phyloP scores from a whole-genome alignment of 176 grass and related monocot genomes.

The Dendrocalamus sinicus region DNA sequence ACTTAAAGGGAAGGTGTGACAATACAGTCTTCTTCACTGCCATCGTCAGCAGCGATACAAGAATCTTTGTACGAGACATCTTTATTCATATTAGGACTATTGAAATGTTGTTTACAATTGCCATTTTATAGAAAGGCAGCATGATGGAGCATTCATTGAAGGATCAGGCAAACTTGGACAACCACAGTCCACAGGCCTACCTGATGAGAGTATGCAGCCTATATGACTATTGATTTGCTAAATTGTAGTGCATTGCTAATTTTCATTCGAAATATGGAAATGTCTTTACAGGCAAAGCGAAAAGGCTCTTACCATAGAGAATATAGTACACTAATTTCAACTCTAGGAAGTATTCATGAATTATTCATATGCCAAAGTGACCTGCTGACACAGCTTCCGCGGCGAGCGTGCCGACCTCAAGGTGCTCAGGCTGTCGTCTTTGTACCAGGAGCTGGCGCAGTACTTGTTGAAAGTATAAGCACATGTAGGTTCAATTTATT shows the following conservation, averaged over 20 bases:
- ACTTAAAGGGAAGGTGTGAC: not conserved
- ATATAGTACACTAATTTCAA: slow-evolving; percentile 86
- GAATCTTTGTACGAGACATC: not conserved
- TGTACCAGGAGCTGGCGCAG: slow-evolving; percentile 59
- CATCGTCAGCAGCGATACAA: not conserved
- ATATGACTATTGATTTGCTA: slow-evolving; percentile 12
- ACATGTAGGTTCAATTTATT: too few species aligned
- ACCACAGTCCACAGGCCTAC: not conserved
- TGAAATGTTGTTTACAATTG: not conserved
- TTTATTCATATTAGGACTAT: not conserved
- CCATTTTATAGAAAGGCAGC: not conserved
- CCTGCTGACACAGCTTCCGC: slow-evolving; percentile 69
- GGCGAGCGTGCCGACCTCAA: slow-evolving; percentile 57
- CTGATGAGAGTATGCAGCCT: not conserved
- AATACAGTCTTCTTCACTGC: not conserved
- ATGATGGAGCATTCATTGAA: not conserved
- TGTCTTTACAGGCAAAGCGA: not conserved
- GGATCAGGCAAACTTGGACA: not conserved
- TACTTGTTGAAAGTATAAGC: too few species aligned
- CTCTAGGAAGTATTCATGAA: slow-evolving; percentile 92
- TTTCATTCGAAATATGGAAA: slow-evolving; percentile 4
- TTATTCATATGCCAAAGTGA: slow-evolving; percentile 80
- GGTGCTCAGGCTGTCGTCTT: slow-evolving; percentile 60
- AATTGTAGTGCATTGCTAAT: slow-evolving; percentile 22
- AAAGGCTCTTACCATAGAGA: slow-evolving; percentile 60